A percentile compares a stretch with the other conserved stretches of the same genome.
These are phyloP conservation scores for Oryza meridionalis DNA, from an alignment of 176 grass and related monocot species.

Conservation along the genomic window DNA sequence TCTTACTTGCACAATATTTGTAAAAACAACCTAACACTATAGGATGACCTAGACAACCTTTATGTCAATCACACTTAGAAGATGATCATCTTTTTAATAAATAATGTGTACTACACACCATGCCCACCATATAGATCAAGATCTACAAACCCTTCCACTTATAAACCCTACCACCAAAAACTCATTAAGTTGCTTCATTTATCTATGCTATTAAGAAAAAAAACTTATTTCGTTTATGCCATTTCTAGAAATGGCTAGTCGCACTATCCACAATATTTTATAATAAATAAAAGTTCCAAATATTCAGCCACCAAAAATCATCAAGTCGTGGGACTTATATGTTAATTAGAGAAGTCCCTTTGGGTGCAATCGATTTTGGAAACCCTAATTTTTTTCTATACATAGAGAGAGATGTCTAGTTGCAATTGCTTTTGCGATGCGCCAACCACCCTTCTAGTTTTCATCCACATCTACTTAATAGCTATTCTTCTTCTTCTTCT, in stretches of 20 bases:
- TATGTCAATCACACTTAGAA: no score
- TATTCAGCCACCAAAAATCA: neutral
- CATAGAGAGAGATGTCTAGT: neutral
- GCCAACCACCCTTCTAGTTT: neutral
- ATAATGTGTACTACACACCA: neutral
- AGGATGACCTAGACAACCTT: no score
- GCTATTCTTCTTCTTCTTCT: neutral
- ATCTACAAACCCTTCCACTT: neutral
- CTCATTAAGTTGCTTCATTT: neutral
- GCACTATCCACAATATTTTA: neutral
- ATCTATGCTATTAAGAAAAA: neutral
- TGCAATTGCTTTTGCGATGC: neutral
- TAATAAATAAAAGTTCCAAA: neutral
- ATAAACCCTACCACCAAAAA: neutral
- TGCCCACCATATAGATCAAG: neutral
- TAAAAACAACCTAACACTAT: no score
- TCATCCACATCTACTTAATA: neutral
- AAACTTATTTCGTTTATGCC: neutral
- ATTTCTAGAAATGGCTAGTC: neutral
- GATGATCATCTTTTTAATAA: no score
- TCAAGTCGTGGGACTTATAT: neutral
- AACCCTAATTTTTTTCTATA: neutral
- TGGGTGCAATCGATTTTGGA: neutral
- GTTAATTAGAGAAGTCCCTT: neutral
- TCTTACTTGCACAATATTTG: no score